A percentile compares a stretch with the other conserved stretches of the same genome.
Conservation (phyloP, 2,329 filamentous ascomycete species). For the Exophiala dermatitidis region DNA sequence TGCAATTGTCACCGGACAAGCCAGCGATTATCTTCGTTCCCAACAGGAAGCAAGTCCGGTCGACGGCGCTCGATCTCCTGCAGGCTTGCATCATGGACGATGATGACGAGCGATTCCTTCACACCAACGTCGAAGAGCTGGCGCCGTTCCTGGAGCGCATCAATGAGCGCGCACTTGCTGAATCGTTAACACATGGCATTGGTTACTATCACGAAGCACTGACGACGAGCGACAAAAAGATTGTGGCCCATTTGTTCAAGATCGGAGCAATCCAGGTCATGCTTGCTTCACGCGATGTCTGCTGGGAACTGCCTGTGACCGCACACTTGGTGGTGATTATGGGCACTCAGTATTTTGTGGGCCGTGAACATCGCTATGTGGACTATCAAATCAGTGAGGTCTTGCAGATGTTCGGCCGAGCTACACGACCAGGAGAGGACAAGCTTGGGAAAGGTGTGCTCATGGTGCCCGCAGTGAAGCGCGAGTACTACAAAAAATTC, state of each 20-base stretch:
- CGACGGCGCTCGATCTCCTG: constrained; percentile 78
- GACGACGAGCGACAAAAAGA: constrained; percentile 79
- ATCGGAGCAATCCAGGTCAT: constrained; percentile 85
- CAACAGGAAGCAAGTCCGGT: constrained; percentile 83
- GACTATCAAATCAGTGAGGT: constrained; percentile 93
- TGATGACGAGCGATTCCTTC: constrained; percentile 87
- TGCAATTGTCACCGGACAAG: constrained; percentile 80
- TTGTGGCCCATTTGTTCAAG: constrained; percentile 85
- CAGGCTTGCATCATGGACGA: constrained; percentile 83
- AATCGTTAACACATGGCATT: constrained; percentile 86
- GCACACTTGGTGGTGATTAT: constrained; percentile 92
- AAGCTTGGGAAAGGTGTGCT: constrained; percentile 83
- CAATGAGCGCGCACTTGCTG: constrained; percentile 77
- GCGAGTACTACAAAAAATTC: constrained; percentile 99
- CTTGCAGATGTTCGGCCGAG: constrained; percentile 95
- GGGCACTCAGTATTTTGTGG: constrained; percentile 97
- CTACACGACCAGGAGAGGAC: constrained; percentile 69
- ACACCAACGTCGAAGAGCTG: constrained; percentile 75
- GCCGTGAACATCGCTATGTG: constrained; percentile 90
- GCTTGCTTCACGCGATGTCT: constrained; percentile 76
- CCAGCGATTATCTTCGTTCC: constrained; percentile 89
- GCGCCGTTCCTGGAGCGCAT: constrained; percentile 72
- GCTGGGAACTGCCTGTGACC: constrained; percentile 85
- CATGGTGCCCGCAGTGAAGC: constrained; percentile 90
- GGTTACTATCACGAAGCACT: constrained; percentile 97